Evolutionary conservation across 1,284 basidiomycete genomes (phyloP).

Genomic region (Vanrija sp.): DNA sequence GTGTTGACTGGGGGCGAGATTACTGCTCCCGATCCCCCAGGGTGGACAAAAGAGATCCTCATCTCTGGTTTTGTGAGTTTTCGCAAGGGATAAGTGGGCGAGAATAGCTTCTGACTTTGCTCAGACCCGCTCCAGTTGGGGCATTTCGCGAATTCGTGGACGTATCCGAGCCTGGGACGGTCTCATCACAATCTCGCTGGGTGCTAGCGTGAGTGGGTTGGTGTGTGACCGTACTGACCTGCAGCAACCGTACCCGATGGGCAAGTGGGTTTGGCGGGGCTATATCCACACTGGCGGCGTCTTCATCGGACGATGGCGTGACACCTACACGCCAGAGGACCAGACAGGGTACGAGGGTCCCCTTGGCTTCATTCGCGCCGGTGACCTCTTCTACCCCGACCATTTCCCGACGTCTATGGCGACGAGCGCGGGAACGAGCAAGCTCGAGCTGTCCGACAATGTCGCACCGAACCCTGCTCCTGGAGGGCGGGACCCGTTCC

Average conservation of each 20-base stretch:
- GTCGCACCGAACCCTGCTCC: not conserved
- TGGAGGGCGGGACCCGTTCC: not conserved
- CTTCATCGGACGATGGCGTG: constrained; percentile 46
- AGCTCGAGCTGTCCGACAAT: not conserved
- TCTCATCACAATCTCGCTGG: constrained; percentile 32
- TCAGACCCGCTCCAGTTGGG: constrained; percentile 33
- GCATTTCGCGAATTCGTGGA: constrained; percentile 36
- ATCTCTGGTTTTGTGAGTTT: constrained; percentile 37
- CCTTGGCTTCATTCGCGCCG: constrained; percentile 38
- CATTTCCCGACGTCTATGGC: constrained; percentile 33
- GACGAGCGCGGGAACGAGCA: constrained; percentile 25
- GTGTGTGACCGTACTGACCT: not conserved
- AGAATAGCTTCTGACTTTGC: not conserved
- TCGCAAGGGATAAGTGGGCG: not conserved
- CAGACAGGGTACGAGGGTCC: constrained; percentile 42
- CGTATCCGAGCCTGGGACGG: constrained; percentile 48
- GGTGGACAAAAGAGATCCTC: constrained; percentile 50
- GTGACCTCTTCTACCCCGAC: constrained; percentile 34
- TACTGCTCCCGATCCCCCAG: constrained; percentile 33
- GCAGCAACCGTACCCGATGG: constrained; percentile 27
- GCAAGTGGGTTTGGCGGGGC: constrained; percentile 46
- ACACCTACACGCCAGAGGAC: constrained; percentile 42
- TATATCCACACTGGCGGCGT: constrained; percentile 45
- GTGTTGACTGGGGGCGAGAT: constrained; percentile 27
- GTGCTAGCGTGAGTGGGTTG: constrained; percentile 1